Evolutionary conservation across 352 stramenopile species (phyloP), one percentile per base, ranked within the genome.

Genomic region (Saprolegnia parasitica): DNA sequence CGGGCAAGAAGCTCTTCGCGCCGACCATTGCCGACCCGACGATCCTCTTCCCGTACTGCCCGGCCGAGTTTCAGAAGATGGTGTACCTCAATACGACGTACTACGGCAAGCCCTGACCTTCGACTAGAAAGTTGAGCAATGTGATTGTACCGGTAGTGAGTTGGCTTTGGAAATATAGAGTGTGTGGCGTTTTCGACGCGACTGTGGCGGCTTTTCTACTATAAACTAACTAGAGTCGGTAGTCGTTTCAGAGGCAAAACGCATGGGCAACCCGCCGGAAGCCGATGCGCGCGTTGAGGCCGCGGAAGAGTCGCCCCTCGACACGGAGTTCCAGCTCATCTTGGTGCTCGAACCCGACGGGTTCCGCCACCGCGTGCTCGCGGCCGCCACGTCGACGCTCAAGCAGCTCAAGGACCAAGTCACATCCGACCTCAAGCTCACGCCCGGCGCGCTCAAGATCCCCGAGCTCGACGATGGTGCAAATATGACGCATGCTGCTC

Each of bases 291-390:
- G 52, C 3, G 11, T 60, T 10, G 52, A 60, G 52, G 37, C 62
- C 18, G 24, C 50, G 15, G 62, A 61, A 8, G 50, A 57, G 35
- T 70, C 63, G 54, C 63, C 42, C 4, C n/a, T 62, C 20, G 63
- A 70, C 32, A 70, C 21, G 21, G 77, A 88, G 40, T 92, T 89
- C 64, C 75, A 76, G 35, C 60, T 93, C 16, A 73, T 91, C 0
- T 75, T 95, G 23, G 71, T 92, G 23, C 63, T 96, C 20, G 80
- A 93, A 67, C 86, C 86, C 15, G 83, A 94, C 26, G 85, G 83
- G 21, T 84, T 94, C 42, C 75, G 84, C 37, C 86, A 94, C 68
- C 77, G 77, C 39, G 79, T 96, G 56, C 68, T 78, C 9, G 84
- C 83, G 39, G 86, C 80, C 10, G 49, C 74, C 1, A 68, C 80